Base-by-base conservation (phyloP, 495 filamentous ascomycete species). In the Podospora pseudoanserina region DNA sequence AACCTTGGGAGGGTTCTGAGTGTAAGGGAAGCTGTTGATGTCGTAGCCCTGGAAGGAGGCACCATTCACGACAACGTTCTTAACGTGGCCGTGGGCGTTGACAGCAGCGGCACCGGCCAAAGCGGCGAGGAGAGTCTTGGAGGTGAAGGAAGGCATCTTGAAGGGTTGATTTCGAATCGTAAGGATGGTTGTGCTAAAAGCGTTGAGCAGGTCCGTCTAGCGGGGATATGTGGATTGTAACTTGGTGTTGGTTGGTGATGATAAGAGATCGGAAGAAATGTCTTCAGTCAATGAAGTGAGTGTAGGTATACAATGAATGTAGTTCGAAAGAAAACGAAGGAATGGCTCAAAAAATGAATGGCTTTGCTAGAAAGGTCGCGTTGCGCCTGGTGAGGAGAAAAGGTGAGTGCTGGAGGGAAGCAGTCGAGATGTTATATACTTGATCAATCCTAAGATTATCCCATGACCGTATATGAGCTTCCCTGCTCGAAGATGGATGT, bases 31-130 rank as follows among this genome's bases (percentile, higher is more conserved):
- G 26, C 68, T 69, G 59, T 72, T 74, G 32, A 81, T 79, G 60
- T 84, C 78, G 58, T 75, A 82, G 53, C 71, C 72, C 39, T 63
- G 44, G 67, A 80, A 85, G 61, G 79, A 86, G 23, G 77, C 76
- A 23, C 86, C 88, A 71, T 88, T 87, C 67, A 86, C 82, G 63
- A 89, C 80, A 70, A 88, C 82, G 68, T 86, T 85, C 16, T 76
- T 79, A 27, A 89, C 86, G 64, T 84, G 85, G 54, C 88, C 88
- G 77, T 91, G 88, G 65, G 85, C 86, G 66, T 82, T 80, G 55
- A 88, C 86, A 54, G 84, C 72, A 44, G 83, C 76, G 65, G 83
- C 79, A 67, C 83, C 82, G 58, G 81, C 82, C 65, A 89, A 75
- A 70, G 81, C 73, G 32, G 85, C 60, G 60, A 77, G 67, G 55